Conservation (phyloP, 495 filamentous ascomycete genomes). For the Parathielavia appendiculata region DNA sequence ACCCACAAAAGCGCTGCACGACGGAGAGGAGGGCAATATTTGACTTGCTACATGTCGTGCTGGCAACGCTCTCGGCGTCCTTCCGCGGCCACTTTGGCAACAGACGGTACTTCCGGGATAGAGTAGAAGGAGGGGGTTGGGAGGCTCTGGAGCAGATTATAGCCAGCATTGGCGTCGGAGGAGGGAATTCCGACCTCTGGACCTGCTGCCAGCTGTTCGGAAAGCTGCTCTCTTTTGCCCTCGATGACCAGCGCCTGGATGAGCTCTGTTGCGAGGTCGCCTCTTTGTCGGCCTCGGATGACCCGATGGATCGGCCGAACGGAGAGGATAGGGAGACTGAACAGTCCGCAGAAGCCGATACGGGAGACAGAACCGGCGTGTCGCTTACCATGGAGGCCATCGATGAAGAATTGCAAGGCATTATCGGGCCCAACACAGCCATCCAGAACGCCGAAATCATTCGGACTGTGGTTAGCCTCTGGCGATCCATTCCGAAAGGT, state of each 20-base stretch:
- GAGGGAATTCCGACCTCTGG: slow-evolving; percentile 52
- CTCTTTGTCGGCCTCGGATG: slow-evolving; percentile 2
- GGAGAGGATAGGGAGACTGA: background rate
- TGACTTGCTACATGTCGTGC: slow-evolving; percentile 61
- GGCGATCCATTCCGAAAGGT: slow-evolving; percentile 52
- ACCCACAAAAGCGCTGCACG: slow-evolving; percentile 53
- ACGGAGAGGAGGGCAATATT: slow-evolving; percentile 59
- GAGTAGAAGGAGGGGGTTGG: slow-evolving; percentile 71
- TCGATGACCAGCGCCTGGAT: slow-evolving; percentile 68
- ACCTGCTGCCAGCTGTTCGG: slow-evolving; percentile 76
- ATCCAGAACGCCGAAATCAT: slow-evolving; percentile 61
- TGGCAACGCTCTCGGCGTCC: slow-evolving; percentile 68
- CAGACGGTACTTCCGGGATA: slow-evolving; percentile 72
- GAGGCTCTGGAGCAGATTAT: slow-evolving; percentile 66
- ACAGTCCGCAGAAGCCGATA: slow-evolving; percentile 8
- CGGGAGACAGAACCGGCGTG: slow-evolving; percentile 15
- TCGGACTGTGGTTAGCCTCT: slow-evolving; percentile 60
- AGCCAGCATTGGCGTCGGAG: slow-evolving; percentile 54
- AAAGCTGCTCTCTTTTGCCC: slow-evolving; percentile 71
- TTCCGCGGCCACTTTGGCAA: slow-evolving; percentile 82
- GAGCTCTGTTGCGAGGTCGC: slow-evolving; percentile 42
- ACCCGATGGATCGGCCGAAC: background rate
- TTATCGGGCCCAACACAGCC: slow-evolving; percentile 50
- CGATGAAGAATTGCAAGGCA: slow-evolving; percentile 40
- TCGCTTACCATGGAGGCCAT: slow-evolving; percentile 32